Evolutionary conservation across 2,329 filamentous ascomycete species (phyloP).

Genomic region (Penicillium paneum): DNA sequence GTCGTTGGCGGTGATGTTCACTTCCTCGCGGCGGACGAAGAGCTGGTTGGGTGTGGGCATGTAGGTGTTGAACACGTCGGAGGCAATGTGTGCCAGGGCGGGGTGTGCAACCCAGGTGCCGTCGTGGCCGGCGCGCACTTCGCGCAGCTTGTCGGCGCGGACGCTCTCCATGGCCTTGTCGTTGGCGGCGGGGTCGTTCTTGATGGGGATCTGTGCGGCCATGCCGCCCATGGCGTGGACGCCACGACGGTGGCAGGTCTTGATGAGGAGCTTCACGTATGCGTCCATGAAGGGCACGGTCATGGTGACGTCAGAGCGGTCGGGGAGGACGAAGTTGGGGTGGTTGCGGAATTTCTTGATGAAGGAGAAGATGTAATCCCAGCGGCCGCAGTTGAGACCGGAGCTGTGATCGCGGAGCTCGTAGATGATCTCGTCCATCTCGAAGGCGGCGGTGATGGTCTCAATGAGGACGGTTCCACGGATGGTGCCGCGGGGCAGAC

Average conservation of each 20-base stretch:
- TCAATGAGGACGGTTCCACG: constrained; percentile 94
- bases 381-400: constrained; percentile 95
- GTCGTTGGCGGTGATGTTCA: constrained; percentile 80
- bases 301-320: constrained; percentile 91
- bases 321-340: constrained; percentile 86
- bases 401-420: constrained; percentile 95
- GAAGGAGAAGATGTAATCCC: constrained; percentile 99
- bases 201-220: constrained; percentile 98
- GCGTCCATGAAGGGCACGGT: constrained; percentile 97
- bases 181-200: constrained; percentile 86
- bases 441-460: constrained; percentile 95
- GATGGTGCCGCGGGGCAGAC: constrained; percentile 85
- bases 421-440: constrained; percentile 99
- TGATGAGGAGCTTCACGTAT: constrained; percentile 94
- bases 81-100: constrained; percentile 80
- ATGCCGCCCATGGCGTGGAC: constrained; percentile 99
- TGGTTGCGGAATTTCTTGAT: constrained; percentile 99
- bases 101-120: constrained; percentile 98
- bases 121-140: constrained; percentile 92
- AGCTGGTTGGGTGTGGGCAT: constrained; percentile 99
- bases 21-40: constrained; percentile 84
- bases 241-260: constrained; percentile 93
- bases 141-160: constrained; percentile 90
- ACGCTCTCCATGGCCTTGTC: constrained; percentile 92
- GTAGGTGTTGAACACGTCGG: constrained; percentile 93